Percentiles rank a stretch among this genome's conserved stretches.
These are phyloP conservation scores for Backusella macrospora DNA, from an alignment of 192 early-diverging fungal species.

Conservation along the genomic window DNA sequence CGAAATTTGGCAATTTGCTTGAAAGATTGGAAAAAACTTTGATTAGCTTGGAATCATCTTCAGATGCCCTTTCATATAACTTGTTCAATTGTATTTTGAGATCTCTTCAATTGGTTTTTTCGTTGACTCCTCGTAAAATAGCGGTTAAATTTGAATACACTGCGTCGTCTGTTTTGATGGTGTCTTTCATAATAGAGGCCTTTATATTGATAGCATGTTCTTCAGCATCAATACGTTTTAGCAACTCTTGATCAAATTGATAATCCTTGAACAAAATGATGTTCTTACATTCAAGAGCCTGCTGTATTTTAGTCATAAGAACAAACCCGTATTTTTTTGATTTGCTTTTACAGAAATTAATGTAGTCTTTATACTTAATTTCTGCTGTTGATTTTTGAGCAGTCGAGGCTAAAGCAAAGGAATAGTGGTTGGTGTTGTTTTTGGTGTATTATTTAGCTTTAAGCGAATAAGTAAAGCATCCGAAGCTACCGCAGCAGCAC, in stretches of 20 bases:
- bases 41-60: slow-evolving; percentile 15
- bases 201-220: slow-evolving; percentile 16
- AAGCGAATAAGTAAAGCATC: background rate
- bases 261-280: slow-evolving; percentile 10
- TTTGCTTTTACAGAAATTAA: slow-evolving; percentile 10
- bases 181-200: slow-evolving; percentile 16
- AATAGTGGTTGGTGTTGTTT: slow-evolving; percentile 5
- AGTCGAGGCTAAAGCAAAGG: slow-evolving; percentile 7
- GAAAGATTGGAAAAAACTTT: slow-evolving; percentile 8
- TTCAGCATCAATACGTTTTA: slow-evolving; percentile 16
- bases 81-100: slow-evolving; percentile 18
- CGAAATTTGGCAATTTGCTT: slow-evolving; percentile 15
- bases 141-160: slow-evolving; percentile 13
- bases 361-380: slow-evolving; percentile 9
- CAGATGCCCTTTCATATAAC: slow-evolving; percentile 13
- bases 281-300: slow-evolving; percentile 8
- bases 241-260: slow-evolving; percentile 12
- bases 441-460: slow-evolving; percentile 9
- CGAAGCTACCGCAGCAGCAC: no score
- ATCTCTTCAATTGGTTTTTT: slow-evolving; percentile 19
- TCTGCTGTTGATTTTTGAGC: slow-evolving; percentile 9
- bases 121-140: slow-evolving; percentile 11
- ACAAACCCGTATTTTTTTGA: no score
- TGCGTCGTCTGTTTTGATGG: slow-evolving; percentile 8
- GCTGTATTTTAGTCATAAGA: no score